Evolutionary conservation across 2,329 filamentous ascomycete genomes (phyloP), one percentile per base, ranked within the genome.

Genomic region (Penicillium sp.): DNA sequence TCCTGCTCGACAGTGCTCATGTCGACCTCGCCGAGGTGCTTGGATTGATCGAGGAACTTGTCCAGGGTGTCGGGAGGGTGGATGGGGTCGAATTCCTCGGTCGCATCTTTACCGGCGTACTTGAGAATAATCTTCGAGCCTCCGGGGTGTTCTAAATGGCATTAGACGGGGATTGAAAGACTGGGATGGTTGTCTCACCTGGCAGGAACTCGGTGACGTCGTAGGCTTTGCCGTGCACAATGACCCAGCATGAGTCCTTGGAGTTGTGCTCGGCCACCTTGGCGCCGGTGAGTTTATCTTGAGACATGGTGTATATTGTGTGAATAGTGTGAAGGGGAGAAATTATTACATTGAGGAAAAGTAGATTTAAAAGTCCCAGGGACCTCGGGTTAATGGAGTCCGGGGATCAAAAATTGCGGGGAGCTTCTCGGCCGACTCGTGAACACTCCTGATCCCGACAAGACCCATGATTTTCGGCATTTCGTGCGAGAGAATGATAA

Each of bases 31-130:
- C 93, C 93, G 19, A 96, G 80, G 74, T 96, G 93, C 80, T 96
- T 96, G 31, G 88, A 90, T 72, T 85, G 81, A 73, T 93, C 88
- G 58, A 96, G 87, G 75, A 91, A 96, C 81, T 86, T 85, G 73
- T 86, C 84, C 19, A 97, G 85, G 1, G 92, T 96, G 77, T 96
- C 93, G 14, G 90, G 91, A 3, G 93, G 93, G 74, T 89, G 87
- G 63, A 97, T 95, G 35, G 92, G 92, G 48, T 96, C 92, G 76
- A 91, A 97, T 71, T 92, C 92, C 73, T 93, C 90, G 35, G 92
- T 96, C 39, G 92, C 92, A 81, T 97, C 93, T 81, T 93, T 96
- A 68, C 93, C 92, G 29, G 93, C 93, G 78, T 97, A 96, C 79
- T 96, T 96, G 63, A 99, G 84, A 69, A 99, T 98, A 74, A 98